Conservation (phyloP, 331 rosid species). For the Pyracantha coccinea region DNA sequence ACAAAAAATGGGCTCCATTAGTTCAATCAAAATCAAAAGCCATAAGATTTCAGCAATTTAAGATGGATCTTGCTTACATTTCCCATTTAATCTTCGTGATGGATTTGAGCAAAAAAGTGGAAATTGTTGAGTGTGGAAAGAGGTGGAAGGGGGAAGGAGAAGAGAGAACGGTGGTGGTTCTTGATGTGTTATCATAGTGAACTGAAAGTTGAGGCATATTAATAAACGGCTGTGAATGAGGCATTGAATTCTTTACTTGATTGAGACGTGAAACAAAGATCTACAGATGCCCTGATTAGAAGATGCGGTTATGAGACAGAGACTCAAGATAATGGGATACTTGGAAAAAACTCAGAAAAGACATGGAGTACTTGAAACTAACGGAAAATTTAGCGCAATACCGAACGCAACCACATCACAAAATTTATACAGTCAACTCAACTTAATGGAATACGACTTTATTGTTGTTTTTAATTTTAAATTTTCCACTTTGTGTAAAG, state of each 20-base stretch:
- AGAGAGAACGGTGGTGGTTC: not conserved
- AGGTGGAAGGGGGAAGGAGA: not conserved
- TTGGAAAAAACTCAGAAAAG: too few relatives aligned
- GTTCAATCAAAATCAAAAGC: not conserved
- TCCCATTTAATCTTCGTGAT: not conserved
- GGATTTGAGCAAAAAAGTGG: not conserved
- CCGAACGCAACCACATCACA: fast-evolving
- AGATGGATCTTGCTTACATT: slow-evolving; percentile 3
- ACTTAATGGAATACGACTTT: not conserved
- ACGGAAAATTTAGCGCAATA: fast-evolving
- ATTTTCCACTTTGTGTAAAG: slow-evolving; percentile 7
- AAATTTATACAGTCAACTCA: too few relatives aligned
- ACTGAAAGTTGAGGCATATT: not conserved
- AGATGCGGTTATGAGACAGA: too few relatives aligned
- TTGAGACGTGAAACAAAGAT: not conserved
- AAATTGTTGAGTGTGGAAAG: not conserved
- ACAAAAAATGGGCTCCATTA: not conserved
- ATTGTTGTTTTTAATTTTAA: too few relatives aligned
- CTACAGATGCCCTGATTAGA: fast-evolving
- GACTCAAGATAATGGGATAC: fast-evolving
- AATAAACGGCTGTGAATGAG: not conserved
- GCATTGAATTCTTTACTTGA: slow-evolving; percentile 46
- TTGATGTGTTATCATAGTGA: not conserved
- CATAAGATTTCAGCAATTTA: not conserved
- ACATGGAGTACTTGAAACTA: fast-evolving